Evolutionary conservation across 306 rosid species (phyloP).

Genomic region (Castanospermum australe): DNA sequence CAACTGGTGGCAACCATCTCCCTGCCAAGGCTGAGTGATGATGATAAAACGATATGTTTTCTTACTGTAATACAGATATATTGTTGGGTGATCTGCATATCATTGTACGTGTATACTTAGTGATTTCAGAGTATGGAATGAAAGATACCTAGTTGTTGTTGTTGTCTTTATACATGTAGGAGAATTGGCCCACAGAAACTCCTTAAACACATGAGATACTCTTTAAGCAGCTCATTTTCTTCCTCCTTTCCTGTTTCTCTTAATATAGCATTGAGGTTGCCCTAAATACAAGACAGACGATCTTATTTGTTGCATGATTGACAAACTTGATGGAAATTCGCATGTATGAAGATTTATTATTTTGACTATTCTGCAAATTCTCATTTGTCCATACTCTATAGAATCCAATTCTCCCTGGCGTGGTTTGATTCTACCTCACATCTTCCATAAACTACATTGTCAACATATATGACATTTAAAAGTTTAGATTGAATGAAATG

Average conservation of each 20-base stretch:
- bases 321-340: conserved; percentile 6
- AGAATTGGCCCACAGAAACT: background rate
- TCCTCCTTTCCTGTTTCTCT: background rate
- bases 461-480: background rate
- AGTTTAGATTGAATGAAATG: too few species aligned
- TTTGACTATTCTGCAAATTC: background rate
- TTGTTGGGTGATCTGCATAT: background rate
- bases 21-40: conserved; percentile 63
- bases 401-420: background rate
- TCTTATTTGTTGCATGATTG: conserved; percentile 19
- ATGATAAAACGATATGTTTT: background rate
- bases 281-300: background rate
- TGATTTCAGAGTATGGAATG: conserved; percentile 16
- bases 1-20: conserved; percentile 84
- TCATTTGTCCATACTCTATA: background rate
- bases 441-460: background rate
- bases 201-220: background rate
- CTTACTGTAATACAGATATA: background rate
- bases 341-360: background rate
- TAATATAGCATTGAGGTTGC: background rate
- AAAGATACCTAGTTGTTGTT: conserved; percentile 8
- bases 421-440: background rate
- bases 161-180: conserved; percentile 6
- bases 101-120: background rate
- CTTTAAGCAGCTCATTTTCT: background rate